phyloP scores from a whole-genome alignment of 805 yeast species.

The Wickerhamomyces mucosus region DNA sequence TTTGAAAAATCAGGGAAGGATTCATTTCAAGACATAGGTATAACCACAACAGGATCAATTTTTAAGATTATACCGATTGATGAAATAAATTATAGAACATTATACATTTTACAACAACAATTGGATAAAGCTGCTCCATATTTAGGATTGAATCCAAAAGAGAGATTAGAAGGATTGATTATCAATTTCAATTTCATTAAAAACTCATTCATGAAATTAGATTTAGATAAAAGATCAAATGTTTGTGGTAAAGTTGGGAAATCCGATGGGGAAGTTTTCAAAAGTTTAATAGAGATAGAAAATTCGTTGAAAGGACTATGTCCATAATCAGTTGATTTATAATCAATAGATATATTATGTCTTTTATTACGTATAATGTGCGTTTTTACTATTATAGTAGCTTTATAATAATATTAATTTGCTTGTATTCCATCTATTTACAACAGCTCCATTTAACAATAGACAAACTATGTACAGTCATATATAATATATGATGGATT shows the following conservation, averaged over 20 bases:
- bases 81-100: constrained; percentile 68
- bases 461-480: too few relatives aligned
- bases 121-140: constrained; percentile 53
- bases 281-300: constrained; percentile 52
- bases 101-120: constrained; percentile 83
- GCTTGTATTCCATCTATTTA: too few relatives aligned
- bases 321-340: too few relatives aligned
- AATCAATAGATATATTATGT: too few relatives aligned
- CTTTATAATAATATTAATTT: too few relatives aligned
- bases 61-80: constrained; percentile 63
- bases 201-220: constrained; percentile 38
- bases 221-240: constrained; percentile 45
- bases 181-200: constrained; percentile 53
- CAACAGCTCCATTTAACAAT: too few relatives aligned
- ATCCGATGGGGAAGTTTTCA: constrained; percentile 54
- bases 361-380: too few relatives aligned
- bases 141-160: constrained; percentile 75
- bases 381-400: too few relatives aligned
- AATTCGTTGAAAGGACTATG: constrained; percentile 28
- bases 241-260: constrained; percentile 51
- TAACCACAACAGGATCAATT: constrained; percentile 72
- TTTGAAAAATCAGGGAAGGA: constrained; percentile 18
- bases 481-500: too few relatives aligned
- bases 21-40: constrained; percentile 57
- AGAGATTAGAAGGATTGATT: constrained; percentile 47